Base-by-base conservation (phyloP, 192 early-diverging fungal genomes). In the Backusella macrospora region DNA sequence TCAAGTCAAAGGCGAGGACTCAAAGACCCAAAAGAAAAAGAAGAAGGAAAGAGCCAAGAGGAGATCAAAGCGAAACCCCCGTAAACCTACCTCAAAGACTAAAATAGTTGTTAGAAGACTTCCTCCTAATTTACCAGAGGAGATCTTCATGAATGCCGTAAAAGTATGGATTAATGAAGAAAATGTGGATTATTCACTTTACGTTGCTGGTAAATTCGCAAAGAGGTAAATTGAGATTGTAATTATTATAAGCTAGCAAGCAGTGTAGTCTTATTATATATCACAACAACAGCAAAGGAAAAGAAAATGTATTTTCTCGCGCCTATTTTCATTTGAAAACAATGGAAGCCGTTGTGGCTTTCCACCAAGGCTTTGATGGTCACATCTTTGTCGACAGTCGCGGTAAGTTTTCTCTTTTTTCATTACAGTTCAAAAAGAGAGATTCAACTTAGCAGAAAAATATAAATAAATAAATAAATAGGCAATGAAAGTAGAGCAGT, bases 91-190 rank as follows among this genome's bases (percentile, higher is more conserved):
- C 9, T 40, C 73, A 6, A 87, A 86, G 65, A 87, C 84, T 52
- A 96, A 96, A 77, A 84, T 95, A 16, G 87, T 96, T 13, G 85
- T 96, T 6, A 83, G 94, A 38, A 78, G 92, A 18, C 81, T 96
- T 14, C 94, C 94, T 10, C 91, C 93, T 29, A 89, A 88, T 65
- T 70, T 96, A 3, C 92, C 93, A 6, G 90, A 93, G 75, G 79
- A 86, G 7, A 79, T 89, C 29, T 94, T 96, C 75, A 63, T 85
- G 75, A 82, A 83, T 15, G 79, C 89, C 2, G 84, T 95, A 7
- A 84, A 86, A 39, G 74, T 76, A 16, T 92, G 90, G 85, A 71
- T 84, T 2, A 77, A 71, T 26, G 82, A 86, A 43, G 68, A 76
- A 1, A 76, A 80, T 21, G 63, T 81, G 5, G 91, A 88, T 46